Evolutionary conservation across 2,329 filamentous ascomycete genomes (phyloP).

Genomic region (Calonectria pseudoreteaudii): DNA sequence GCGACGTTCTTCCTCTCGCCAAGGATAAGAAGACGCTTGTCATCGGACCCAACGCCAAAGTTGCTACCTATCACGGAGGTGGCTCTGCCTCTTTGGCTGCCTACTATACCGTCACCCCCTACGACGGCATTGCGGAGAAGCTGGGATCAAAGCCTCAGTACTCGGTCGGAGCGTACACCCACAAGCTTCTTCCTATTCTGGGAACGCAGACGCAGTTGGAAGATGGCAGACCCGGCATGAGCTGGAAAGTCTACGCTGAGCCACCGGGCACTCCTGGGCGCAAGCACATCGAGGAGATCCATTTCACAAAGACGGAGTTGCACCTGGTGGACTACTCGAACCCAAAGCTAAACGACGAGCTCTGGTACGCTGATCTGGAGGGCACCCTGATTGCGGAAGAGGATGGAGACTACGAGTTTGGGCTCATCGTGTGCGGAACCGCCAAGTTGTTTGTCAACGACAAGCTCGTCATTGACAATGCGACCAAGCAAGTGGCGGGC

Average conservation of each 20-base stretch:
- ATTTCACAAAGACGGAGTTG: constrained; percentile 61
- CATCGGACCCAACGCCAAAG: constrained; percentile 69
- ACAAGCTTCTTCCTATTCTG: constrained; percentile 72
- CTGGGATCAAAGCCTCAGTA: constrained; percentile 59
- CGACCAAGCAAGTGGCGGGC: constrained; percentile 70
- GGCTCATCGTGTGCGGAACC: constrained; percentile 74
- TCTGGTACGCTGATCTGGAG: constrained; percentile 73
- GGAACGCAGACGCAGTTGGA: constrained; percentile 63
- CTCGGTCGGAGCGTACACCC: constrained; percentile 72
- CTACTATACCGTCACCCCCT: constrained; percentile 78
- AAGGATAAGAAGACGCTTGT: constrained; percentile 71
- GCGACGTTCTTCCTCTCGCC: constrained; percentile 70
- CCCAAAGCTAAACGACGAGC: constrained; percentile 60
- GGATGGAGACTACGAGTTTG: constrained; percentile 72
- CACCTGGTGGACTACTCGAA: constrained; percentile 64
- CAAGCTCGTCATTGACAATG: constrained; percentile 73
- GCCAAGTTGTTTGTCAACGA: constrained; percentile 74
- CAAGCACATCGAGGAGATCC: constrained; percentile 62
- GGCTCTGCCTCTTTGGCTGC: constrained; percentile 71
- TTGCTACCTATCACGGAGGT: constrained; percentile 70
- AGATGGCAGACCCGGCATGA: constrained; percentile 68
- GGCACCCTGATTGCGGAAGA: constrained; percentile 70
- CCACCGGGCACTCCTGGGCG: constrained; percentile 61
- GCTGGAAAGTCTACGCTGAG: constrained; percentile 72
- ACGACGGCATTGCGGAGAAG: constrained; percentile 74